Percentiles rank a stretch among this genome's conserved stretches.
These are phyloP conservation scores for Plantago rigida DNA, from an alignment of 305 asterid species.

Conservation along the genomic window DNA sequence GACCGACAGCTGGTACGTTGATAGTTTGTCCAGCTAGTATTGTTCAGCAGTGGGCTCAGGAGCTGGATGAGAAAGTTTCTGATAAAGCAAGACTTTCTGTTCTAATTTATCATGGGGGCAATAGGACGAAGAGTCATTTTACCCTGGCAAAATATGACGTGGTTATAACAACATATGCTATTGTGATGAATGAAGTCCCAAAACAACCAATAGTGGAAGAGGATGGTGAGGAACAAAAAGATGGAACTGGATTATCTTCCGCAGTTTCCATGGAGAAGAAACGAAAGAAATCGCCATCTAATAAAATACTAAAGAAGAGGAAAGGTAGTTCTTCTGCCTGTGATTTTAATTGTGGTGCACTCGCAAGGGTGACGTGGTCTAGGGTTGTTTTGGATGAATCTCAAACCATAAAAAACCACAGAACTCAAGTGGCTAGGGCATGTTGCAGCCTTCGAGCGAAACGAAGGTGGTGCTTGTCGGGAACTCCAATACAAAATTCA, in stretches of 20 bases:
- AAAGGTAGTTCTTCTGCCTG: constrained; percentile 42
- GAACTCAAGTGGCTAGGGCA: constrained; percentile 96
- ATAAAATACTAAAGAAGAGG: constrained; percentile 61
- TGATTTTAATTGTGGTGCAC: constrained; percentile 66
- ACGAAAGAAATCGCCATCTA: constrained; percentile 43
- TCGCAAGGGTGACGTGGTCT: constrained; percentile 85
- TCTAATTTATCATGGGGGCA: constrained; percentile 80
- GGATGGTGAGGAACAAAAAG: constrained; percentile 63
- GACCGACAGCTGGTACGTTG: constrained; percentile 84
- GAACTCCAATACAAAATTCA: constrained; percentile 95
- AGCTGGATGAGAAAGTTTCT: constrained; percentile 74
- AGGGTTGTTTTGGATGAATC: constrained; percentile 94
- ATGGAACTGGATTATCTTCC: constrained; percentile 69
- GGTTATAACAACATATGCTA: constrained; percentile 85
- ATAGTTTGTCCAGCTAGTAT: constrained; percentile 98
- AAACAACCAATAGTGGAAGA: constrained; percentile 76
- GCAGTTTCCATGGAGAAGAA: constrained; percentile 55
- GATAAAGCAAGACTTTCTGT: constrained; percentile 44
- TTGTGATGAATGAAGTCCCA: constrained; percentile 86
- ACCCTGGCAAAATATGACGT: constrained; percentile 70
- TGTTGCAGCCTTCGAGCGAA: constrained; percentile 96
- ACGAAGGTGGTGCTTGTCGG: constrained; percentile 96
- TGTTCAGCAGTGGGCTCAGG: constrained; percentile 89
- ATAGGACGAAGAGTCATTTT: constrained; percentile 63
- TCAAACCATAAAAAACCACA: constrained; percentile 85